Conservation (phyloP, 768 basidiomycete species). For the Phaeotremella fagi region DNA sequence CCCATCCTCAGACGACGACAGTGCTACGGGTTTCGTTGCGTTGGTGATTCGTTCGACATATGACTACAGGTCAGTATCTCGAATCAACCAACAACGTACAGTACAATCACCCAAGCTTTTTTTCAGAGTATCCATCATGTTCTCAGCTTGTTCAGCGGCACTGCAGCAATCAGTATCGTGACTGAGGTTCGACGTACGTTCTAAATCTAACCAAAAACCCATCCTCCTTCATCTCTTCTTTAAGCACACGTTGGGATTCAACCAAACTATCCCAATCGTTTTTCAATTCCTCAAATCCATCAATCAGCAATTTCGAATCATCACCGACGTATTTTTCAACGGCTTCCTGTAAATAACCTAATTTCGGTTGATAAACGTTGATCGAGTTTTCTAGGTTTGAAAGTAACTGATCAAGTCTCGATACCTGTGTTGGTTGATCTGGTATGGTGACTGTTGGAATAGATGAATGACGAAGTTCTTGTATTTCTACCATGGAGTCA, state of each 20-base stretch:
- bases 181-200: constrained; percentile 50
- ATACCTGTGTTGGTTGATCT: constrained; percentile 47
- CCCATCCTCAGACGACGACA: constrained; percentile 6
- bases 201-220: constrained; percentile 95
- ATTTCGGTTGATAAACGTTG: constrained; percentile 54
- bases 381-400: constrained; percentile 73
- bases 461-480: constrained; percentile 81
- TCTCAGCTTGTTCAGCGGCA: constrained; percentile 81
- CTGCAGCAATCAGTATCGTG: constrained; percentile 48
- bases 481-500: constrained; percentile 61
- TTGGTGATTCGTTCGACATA: constrained; percentile 25
- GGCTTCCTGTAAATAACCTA: constrained; percentile 47
- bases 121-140: constrained; percentile 94
- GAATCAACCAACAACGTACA: too few relatives aligned
- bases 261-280: constrained; percentile 77
- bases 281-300: constrained; percentile 63
- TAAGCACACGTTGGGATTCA: constrained; percentile 70
- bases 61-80: constrained; percentile 14
- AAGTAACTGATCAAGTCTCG: constrained; percentile 64
- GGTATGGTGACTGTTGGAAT: constrained; percentile 50
- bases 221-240: constrained; percentile 93
- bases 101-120: constrained; percentile 87
- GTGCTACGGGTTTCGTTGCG: constrained; percentile 10
- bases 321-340: constrained; percentile 27
- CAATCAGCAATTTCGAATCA: constrained; percentile 51